Evolutionary conservation across 2,329 filamentous ascomycete genomes (phyloP), one percentile per base, ranked within the genome.

Genomic region (Colletotrichum coccodes): DNA sequence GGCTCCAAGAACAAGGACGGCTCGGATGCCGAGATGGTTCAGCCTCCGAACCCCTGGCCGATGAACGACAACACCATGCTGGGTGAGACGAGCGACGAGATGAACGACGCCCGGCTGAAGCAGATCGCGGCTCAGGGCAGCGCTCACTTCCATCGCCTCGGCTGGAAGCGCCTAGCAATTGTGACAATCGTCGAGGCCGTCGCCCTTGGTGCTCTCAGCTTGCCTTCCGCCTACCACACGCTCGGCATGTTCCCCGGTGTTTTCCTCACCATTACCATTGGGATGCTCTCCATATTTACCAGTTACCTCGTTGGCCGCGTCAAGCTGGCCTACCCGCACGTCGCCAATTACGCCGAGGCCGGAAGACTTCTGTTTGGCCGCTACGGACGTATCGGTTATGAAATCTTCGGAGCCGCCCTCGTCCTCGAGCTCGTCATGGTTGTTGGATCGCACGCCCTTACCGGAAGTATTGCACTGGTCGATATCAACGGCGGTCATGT

Each of bases 401-500:
- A 91, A 75, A 71, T 93, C 30, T 81, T 92, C 54, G 90, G 89
- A 30, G 78, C 82, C 69, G 89, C 86, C 70, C 90, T 91, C 72
- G 80, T 87, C 11, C 79, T 92, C 16, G 89, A 92, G 76, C 82
- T 93, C 38, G 80, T 91, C 67, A 92, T 94, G 79, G 86, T 92
- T 72, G 90, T 91, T 79, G 90, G 87, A 32, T 91, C 90, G n/a
- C 92, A 94, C 78, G 83, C 92, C 52, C 80, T 93, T 71, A 92
- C 90, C 0, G 92, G 92, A 72, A 86, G 85, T 30, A 90, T 93
- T 73, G 91, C 91, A 72, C 86, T 93, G 78, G 89, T 90, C 73
- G 88, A 85, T 52, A 82, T 93, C 58, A 90, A 89, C 4, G 78
- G 86, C 6, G 85, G 91, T 71, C 86, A 76, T 30, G 74, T 77